phyloP scores from a whole-genome alignment of 306 rosid species.

The Casuarina equisetifolia region DNA sequence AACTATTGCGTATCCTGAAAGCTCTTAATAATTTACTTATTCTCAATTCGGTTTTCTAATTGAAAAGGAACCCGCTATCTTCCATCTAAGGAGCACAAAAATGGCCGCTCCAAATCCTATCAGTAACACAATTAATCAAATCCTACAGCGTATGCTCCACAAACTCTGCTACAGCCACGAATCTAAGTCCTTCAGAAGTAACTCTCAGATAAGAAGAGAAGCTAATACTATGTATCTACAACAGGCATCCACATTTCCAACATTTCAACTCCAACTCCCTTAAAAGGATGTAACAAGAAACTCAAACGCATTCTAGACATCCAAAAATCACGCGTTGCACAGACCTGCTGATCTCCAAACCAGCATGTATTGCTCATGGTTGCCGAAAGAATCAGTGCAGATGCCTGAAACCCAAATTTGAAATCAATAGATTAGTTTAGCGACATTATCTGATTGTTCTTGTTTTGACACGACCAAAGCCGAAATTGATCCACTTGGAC shows the following conservation, averaged over 20 bases:
- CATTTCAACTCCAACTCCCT: constrained; percentile 43
- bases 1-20: constrained; percentile 22
- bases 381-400: constrained; percentile 38
- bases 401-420: constrained; percentile 41
- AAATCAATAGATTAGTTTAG: constrained; percentile 26
- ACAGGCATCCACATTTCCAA: constrained; percentile 49
- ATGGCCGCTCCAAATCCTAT: constrained; percentile 22
- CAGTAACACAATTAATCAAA: constrained; percentile 10
- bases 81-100: constrained; percentile 21
- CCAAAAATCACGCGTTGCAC: constrained; percentile 44
- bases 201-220: constrained; percentile 30
- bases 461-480: neutral
- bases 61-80: constrained; percentile 1
- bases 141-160: constrained; percentile 12
- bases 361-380: constrained; percentile 46
- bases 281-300: constrained; percentile 29
- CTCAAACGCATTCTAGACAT: constrained; percentile 34
- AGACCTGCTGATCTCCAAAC: constrained; percentile 53
- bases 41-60: constrained; percentile 6
- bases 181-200: constrained; percentile 23
- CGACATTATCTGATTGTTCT: neutral
- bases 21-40: constrained; percentile 15
- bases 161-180: constrained; percentile 29
- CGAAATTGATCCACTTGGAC: constrained; percentile 11
- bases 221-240: constrained; percentile 53